Evolutionary conservation across 1,139 yeast genomes (phyloP).

Genomic region (Meyerozyma smithsonii): DNA sequence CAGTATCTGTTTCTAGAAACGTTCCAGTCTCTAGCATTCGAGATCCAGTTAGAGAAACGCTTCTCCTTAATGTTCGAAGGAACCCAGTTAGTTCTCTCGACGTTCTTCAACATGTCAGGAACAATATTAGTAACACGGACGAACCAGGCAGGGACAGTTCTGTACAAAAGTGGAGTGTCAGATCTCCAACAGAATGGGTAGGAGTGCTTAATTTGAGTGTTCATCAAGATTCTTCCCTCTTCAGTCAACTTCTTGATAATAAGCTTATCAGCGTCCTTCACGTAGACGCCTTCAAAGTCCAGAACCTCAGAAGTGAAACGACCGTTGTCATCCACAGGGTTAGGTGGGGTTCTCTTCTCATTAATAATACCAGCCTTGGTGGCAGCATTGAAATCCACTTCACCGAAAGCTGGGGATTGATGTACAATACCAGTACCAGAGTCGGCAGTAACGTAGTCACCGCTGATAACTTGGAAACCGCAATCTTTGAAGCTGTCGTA

Average conservation of each 20-base stretch:
- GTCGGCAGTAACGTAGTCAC: conserved; percentile 82
- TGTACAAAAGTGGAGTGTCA: conserved; percentile 92
- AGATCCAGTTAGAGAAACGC: conserved; percentile 95
- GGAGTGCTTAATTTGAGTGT: conserved; percentile 86
- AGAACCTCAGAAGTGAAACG: conserved; percentile 68
- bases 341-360: conserved; percentile 73
- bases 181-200: conserved; percentile 99
- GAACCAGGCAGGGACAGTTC: conserved; percentile 98
- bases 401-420: conserved; percentile 99
- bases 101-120: conserved; percentile 85
- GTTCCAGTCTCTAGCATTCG: conserved; percentile 99
- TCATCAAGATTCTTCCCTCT: conserved; percentile 67
- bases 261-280: conserved; percentile 91
- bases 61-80: conserved; percentile 87
- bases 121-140: conserved; percentile 82
- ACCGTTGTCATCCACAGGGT: conserved; percentile 93
- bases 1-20: conserved; percentile 97
- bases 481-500: conserved; percentile 66
- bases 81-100: conserved; percentile 90
- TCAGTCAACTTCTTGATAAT: conserved; percentile 83
- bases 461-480: conserved; percentile 79
- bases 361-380: conserved; percentile 67
- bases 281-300: conserved; percentile 78
- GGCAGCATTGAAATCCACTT: conserved; percentile 89
- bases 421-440: conserved; percentile 99